Percentiles rank a stretch among this genome's conserved stretches.
Conservation (phyloP, 306 rosid genomes). For the Albizia julibrissin region DNA sequence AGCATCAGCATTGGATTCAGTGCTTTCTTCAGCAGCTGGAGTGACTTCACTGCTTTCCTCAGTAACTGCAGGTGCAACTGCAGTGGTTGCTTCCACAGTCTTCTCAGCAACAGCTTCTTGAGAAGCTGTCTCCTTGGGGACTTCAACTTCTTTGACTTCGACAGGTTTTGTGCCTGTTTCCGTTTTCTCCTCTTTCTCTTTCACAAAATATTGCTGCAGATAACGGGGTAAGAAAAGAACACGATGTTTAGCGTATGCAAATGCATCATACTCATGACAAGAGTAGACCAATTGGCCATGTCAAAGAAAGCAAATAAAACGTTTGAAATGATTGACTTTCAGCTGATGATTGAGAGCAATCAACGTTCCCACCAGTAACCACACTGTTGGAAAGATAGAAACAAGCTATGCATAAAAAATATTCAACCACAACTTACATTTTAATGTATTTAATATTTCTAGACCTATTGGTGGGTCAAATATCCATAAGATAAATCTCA, state of each 20-base stretch:
- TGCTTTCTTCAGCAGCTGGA: slow-evolving; percentile 35
- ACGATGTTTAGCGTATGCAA: neutral
- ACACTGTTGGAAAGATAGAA: neutral
- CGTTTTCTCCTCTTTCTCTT: slow-evolving; percentile 50
- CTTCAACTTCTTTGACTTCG: slow-evolving; percentile 61
- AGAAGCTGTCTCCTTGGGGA: slow-evolving; percentile 37
- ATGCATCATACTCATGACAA: neutral
- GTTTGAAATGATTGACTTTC: neutral
- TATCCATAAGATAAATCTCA: neutral
- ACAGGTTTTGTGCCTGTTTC: slow-evolving; percentile 42
- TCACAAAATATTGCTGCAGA: slow-evolving; percentile 60
- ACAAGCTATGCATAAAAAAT: neutral
- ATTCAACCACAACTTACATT: neutral
- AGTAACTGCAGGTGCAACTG: slow-evolving; percentile 35
- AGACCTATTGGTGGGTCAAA: neutral
- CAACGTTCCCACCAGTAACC: neutral
- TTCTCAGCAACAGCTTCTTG: slow-evolving; percentile 39
- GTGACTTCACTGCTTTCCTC: slow-evolving; percentile 45
- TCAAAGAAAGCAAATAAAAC: neutral
- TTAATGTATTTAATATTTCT: neutral
- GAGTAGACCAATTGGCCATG: neutral
- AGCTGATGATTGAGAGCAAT: neutral
- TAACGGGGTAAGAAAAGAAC: neutral
- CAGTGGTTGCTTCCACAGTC: slow-evolving; percentile 40
- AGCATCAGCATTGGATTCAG: slow-evolving; percentile 34